phyloP scores from a whole-genome alignment of 495 filamentous ascomycete genomes.

The Staphylotrichum tortipilum region DNA sequence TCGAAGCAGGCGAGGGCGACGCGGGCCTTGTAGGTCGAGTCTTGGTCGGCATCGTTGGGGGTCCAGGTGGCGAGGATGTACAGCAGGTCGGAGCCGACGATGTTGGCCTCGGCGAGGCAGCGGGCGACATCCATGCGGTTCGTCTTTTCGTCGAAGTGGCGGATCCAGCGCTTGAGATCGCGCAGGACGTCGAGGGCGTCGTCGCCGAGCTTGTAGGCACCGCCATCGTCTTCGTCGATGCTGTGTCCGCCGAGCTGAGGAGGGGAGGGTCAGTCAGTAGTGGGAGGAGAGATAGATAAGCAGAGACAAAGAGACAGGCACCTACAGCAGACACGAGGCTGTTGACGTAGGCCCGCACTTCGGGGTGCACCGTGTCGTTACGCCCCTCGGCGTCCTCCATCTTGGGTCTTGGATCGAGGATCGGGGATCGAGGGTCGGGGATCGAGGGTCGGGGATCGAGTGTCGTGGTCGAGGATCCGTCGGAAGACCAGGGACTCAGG shows the following conservation, averaged over 20 bases:
- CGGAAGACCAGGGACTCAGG: no score
- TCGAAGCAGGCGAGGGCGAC: slow-evolving; percentile 77
- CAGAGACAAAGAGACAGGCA: slow-evolving; percentile 11
- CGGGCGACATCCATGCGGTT: slow-evolving; percentile 93
- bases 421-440: neutral
- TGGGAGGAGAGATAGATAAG: neutral
- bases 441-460: neutral
- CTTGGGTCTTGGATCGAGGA: slow-evolving; percentile 16
- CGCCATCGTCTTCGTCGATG: slow-evolving; percentile 64
- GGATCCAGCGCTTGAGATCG: slow-evolving; percentile 89
- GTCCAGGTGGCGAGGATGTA: slow-evolving; percentile 81
- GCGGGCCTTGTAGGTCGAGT: slow-evolving; percentile 61
- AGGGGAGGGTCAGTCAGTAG: neutral
- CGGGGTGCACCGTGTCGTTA: slow-evolving; percentile 63
- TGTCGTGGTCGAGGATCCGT: no score
- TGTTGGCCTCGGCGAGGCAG: slow-evolving; percentile 83
- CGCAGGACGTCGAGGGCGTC: slow-evolving; percentile 86
- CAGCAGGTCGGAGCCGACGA: slow-evolving; percentile 83
- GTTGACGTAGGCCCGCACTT: slow-evolving; percentile 84
- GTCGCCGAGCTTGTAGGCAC: slow-evolving; percentile 79
- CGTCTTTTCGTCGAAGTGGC: slow-evolving; percentile 85
- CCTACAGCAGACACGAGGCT: slow-evolving; percentile 85
- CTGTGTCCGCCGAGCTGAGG: slow-evolving; percentile 76
- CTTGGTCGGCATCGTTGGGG: slow-evolving; percentile 58
- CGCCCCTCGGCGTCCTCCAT: slow-evolving; percentile 44